These are phyloP conservation scores for Tulasnella sp. DNA, from an alignment of 768 basidiomycete species.

Conservation along the genomic window DNA sequence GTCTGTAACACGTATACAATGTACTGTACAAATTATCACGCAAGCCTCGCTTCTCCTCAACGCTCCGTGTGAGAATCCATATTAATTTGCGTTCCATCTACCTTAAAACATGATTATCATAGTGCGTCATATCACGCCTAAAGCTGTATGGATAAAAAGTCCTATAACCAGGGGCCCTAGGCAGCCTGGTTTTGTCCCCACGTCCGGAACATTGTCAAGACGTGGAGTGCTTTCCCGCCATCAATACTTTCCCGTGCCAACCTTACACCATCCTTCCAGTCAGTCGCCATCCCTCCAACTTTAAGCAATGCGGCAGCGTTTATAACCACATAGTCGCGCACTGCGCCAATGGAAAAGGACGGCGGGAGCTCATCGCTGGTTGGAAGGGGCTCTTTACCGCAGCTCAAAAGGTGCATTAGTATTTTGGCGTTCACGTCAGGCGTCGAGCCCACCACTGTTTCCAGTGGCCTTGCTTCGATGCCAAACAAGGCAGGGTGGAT, in stretches of 20 bases:
- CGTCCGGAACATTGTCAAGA: conserved; percentile 40
- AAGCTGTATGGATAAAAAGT: not conserved
- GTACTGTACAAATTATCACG: too few relatives aligned
- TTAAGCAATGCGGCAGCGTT: conserved; percentile 87
- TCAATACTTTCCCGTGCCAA: conserved; percentile 53
- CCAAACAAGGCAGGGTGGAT: conserved; percentile 65
- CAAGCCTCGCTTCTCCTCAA: too few relatives aligned
- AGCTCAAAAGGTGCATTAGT: conserved; percentile 58
- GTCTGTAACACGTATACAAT: not conserved
- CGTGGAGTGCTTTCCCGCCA: conserved; percentile 41
- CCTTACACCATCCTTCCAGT: conserved; percentile 66
- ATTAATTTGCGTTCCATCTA: too few relatives aligned
- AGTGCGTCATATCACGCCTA: not conserved
- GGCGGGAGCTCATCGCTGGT: not conserved
- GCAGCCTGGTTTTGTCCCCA: not conserved
- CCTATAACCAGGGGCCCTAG: not conserved
- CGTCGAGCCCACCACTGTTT: conserved; percentile 63
- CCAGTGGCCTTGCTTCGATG: conserved; percentile 62
- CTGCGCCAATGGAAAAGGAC: conserved; percentile 46
- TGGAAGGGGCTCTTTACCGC: conserved; percentile 41
- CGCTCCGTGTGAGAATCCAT: too few relatives aligned
- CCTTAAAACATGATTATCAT: too few relatives aligned
- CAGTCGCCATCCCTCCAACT: conserved; percentile 68
- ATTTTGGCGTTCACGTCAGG: conserved; percentile 77
- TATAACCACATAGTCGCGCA: conserved; percentile 82